phyloP scores from a whole-genome alignment of 345 rosid genomes.

The Lepidium aucheri region DNA sequence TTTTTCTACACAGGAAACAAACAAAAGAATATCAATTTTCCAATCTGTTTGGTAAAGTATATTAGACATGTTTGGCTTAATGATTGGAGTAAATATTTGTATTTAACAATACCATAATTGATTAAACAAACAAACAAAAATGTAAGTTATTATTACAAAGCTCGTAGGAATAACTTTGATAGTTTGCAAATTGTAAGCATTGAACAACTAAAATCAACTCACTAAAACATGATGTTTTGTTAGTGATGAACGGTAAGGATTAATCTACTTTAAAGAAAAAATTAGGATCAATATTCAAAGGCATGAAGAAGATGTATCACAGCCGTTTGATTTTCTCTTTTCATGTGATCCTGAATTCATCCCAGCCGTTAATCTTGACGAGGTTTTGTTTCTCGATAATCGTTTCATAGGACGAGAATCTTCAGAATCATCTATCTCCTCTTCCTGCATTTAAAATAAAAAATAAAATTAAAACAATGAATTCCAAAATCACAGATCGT shows the following conservation, averaged over 20 bases:
- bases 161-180: background rate
- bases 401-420: constrained; percentile 32
- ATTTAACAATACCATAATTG: background rate
- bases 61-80: too few species aligned
- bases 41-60: too few species aligned
- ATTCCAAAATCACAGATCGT: background rate
- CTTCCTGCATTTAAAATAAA: constrained; percentile 32
- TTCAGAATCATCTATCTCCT: constrained; percentile 15
- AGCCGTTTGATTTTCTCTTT: constrained; percentile 11
- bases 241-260: background rate
- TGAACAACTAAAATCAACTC: constrained; percentile 1
- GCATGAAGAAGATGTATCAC: constrained; percentile 8
- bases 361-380: constrained; percentile 32
- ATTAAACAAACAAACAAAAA: background rate
- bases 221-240: constrained; percentile 9
- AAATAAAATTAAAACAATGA: background rate
- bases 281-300: constrained; percentile 8
- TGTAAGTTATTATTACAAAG: background rate
- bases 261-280: background rate
- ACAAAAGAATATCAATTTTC: too few species aligned
- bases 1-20: background rate
- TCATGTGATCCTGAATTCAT: constrained; percentile 33
- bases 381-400: constrained; percentile 14
- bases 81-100: too few species aligned
- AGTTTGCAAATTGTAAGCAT: too few species aligned